These are phyloP conservation scores for Pleoardoris graminearum DNA, from an alignment of 2,329 filamentous ascomycete species.

Conservation along the genomic window DNA sequence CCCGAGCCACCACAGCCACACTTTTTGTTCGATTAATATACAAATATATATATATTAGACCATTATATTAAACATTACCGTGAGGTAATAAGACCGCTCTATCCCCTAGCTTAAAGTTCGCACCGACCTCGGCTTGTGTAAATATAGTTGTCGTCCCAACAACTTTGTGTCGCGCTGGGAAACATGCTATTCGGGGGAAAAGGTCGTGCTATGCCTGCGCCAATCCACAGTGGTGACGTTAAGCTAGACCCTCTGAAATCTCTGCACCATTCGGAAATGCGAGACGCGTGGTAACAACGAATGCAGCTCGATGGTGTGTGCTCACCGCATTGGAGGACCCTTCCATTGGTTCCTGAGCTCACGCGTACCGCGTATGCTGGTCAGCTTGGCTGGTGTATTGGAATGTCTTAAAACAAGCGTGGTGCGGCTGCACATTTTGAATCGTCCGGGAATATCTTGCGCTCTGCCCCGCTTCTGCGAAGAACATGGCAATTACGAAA, in stretches of 20 bases:
- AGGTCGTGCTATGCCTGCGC: constrained; percentile 3
- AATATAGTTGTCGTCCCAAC: neutral
- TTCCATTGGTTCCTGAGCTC: neutral
- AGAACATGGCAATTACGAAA: neutral
- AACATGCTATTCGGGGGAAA: neutral
- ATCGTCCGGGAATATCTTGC: neutral
- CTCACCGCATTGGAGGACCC: neutral
- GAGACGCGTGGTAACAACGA: constrained; percentile 2
- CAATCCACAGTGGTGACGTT: constrained; percentile 6
- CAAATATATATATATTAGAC: no score
- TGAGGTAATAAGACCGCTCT: no score
- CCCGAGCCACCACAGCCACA: no score
- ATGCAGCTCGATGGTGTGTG: neutral
- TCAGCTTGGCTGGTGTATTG: constrained; percentile 9
- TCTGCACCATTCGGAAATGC: neutral
- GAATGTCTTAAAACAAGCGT: constrained; percentile 9
- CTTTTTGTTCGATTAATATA: no score
- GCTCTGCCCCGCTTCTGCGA: neutral
- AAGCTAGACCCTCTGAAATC: constrained; percentile 1
- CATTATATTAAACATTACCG: no score
- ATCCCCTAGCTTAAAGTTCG: no score
- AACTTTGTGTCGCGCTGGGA: neutral
- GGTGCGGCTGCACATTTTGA: constrained; percentile 5
- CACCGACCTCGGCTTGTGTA: no score
- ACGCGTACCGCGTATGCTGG: neutral